These are phyloP conservation scores for Rheum nobile DNA, from an alignment of 148 eudicot species.

Conservation along the genomic window DNA sequence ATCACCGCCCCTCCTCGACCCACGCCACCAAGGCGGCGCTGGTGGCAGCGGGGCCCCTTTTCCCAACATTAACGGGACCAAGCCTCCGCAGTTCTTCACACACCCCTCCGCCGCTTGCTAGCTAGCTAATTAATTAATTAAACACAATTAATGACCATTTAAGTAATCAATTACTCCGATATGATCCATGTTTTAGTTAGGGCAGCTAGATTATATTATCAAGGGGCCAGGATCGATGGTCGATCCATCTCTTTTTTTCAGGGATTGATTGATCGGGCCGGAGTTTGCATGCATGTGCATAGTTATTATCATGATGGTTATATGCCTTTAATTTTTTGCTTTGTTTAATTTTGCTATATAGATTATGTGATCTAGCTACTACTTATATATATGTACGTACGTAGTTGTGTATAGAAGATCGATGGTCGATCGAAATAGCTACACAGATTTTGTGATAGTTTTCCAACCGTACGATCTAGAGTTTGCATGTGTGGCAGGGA, in stretches of 20 bases:
- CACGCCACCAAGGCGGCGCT: not conserved
- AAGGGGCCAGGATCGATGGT: not conserved
- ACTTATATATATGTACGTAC: too few species aligned
- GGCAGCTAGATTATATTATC: not conserved
- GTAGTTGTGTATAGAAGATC: not conserved
- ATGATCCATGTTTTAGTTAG: not conserved
- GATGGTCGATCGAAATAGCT: not conserved
- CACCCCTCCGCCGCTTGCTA: constrained; percentile 19
- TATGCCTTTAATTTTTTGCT: not conserved
- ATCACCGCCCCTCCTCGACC: not conserved
- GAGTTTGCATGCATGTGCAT: not conserved
- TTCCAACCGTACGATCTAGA: not conserved
- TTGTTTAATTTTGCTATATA: not conserved
- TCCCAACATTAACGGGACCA: not conserved
- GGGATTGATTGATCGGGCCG: not conserved
- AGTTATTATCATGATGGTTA: not conserved
- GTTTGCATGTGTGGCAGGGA: not conserved
- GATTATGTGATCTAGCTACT: not conserved
- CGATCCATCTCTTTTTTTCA: not conserved
- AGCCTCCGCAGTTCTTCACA: constrained; percentile 1
- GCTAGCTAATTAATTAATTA: not conserved
- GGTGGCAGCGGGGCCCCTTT: not conserved
- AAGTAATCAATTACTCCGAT: not conserved
- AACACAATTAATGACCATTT: too few species aligned
- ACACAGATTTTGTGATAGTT: not conserved